Conservation (phyloP, 2,329 filamentous ascomycete species). For the Claviceps africana region DNA sequence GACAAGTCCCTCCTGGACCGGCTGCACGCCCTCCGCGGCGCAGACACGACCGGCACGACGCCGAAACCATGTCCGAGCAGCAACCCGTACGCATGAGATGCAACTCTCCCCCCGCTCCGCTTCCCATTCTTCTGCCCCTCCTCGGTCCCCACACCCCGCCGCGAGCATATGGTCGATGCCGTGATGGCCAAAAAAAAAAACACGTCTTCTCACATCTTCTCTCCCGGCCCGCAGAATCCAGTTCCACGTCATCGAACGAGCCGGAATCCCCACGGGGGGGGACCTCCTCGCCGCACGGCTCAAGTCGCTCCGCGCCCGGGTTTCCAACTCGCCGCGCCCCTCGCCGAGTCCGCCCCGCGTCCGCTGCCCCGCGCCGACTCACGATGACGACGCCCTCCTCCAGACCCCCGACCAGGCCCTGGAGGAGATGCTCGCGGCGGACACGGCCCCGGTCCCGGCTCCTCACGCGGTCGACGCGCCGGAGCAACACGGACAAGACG, state of each 20-base stretch:
- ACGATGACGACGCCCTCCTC: slow-evolving; percentile 25
- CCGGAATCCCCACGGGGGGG: slow-evolving; percentile 30
- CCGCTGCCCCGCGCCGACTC: slow-evolving; percentile 14
- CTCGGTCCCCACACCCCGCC: no score
- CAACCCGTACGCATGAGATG: neutral
- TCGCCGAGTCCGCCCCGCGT: neutral
- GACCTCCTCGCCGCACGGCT: slow-evolving; percentile 38
- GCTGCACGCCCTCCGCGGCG: slow-evolving; percentile 34
- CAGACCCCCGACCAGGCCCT: slow-evolving; percentile 37
- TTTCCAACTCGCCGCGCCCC: slow-evolving; percentile 10
- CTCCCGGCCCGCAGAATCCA: slow-evolving; percentile 12
- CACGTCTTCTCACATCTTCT: neutral
- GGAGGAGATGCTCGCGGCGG: slow-evolving; percentile 33
- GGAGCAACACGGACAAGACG: slow-evolving; percentile 19
- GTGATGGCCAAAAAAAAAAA: slow-evolving; percentile 8
- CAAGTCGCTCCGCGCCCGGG: slow-evolving; percentile 32
- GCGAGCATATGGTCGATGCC: no score
- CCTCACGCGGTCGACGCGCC: no score
- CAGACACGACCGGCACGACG: slow-evolving; percentile 23
- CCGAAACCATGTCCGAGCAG: neutral
- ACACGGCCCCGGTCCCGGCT: slow-evolving; percentile 14
- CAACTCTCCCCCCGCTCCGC: neutral
- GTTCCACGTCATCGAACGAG: slow-evolving; percentile 27
- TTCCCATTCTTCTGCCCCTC: neutral
- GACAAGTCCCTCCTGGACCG: slow-evolving; percentile 39